phyloP scores from a whole-genome alignment of 2,329 filamentous ascomycete species.

The Lecanicillium sp. region DNA sequence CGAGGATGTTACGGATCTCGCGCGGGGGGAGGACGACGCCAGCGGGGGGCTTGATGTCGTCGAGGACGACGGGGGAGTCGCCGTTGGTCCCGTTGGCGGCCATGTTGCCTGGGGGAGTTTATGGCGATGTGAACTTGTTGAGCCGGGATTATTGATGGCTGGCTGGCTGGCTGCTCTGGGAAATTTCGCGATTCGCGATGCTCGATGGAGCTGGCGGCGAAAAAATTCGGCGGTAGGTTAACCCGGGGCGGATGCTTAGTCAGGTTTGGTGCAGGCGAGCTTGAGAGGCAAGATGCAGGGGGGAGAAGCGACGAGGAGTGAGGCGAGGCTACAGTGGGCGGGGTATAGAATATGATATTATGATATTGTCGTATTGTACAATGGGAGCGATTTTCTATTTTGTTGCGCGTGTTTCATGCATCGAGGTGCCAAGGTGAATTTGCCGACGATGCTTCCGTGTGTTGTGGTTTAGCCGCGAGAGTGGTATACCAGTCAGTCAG shows the following conservation, averaged over 20 bases:
- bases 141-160: background rate
- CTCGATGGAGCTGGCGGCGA: background rate
- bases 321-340: too few species aligned
- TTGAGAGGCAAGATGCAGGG: background rate
- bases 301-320: too few species aligned
- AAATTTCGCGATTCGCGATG: conserved; percentile 10
- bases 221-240: conserved; percentile 3
- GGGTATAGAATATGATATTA: too few species aligned
- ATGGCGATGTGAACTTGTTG: conserved; percentile 1
- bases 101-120: conserved; percentile 26
- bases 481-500: too few species aligned
- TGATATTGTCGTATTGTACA: too few species aligned
- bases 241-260: background rate
- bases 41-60: conserved; percentile 70
- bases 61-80: conserved; percentile 47
- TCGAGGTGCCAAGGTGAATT: too few species aligned
- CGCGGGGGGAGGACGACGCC: conserved; percentile 85
- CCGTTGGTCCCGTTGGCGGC: conserved; percentile 42
- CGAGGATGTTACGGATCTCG: conserved; percentile 76
- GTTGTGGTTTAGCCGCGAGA: too few species aligned
- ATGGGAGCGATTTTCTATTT: too few species aligned
- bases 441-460: too few species aligned
- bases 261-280: background rate
- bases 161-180: background rate
- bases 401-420: too few species aligned